These are phyloP conservation scores for Diplodia intermedia DNA, from an alignment of 2,329 filamentous ascomycete genomes.

Conservation along the genomic window DNA sequence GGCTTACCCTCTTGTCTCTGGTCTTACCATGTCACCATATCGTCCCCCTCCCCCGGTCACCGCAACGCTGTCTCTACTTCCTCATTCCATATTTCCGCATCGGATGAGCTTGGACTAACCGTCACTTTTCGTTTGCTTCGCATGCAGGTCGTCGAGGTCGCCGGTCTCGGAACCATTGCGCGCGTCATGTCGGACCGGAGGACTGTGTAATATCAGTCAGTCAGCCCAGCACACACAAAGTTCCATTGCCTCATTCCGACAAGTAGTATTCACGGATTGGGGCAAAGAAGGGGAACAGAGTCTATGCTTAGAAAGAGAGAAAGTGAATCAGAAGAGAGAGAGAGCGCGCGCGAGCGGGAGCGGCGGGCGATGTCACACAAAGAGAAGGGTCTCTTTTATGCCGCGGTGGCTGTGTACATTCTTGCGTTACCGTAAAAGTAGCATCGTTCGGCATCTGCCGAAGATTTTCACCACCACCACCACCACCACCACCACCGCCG, in stretches of 20 bases:
- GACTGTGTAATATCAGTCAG: conserved; percentile 66
- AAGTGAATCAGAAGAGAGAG: background rate
- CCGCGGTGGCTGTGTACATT: background rate
- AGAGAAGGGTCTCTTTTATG: background rate
- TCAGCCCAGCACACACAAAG: background rate
- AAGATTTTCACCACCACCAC: background rate
- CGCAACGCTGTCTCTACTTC: background rate
- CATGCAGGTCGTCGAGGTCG: conserved; percentile 79
- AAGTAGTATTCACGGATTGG: background rate
- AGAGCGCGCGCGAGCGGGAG: too few relatives aligned
- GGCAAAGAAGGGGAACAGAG: background rate
- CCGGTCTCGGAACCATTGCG: conserved; percentile 85
- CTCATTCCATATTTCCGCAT: conserved; percentile 30
- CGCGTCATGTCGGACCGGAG: conserved; percentile 96
- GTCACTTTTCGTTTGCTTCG: conserved; percentile 26
- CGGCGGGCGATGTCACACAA: background rate
- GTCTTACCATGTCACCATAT: conserved; percentile 9
- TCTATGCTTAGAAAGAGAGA: background rate
- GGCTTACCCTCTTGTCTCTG: background rate
- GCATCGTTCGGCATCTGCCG: background rate
- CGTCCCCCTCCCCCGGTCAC: conserved; percentile 6
- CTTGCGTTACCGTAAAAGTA: conserved; percentile 1
- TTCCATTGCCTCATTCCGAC: background rate
- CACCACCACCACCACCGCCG: too few relatives aligned
- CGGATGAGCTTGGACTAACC: background rate